These are phyloP conservation scores for Brassica juncea DNA, from an alignment of 345 rosid species.

Conservation along the genomic window DNA sequence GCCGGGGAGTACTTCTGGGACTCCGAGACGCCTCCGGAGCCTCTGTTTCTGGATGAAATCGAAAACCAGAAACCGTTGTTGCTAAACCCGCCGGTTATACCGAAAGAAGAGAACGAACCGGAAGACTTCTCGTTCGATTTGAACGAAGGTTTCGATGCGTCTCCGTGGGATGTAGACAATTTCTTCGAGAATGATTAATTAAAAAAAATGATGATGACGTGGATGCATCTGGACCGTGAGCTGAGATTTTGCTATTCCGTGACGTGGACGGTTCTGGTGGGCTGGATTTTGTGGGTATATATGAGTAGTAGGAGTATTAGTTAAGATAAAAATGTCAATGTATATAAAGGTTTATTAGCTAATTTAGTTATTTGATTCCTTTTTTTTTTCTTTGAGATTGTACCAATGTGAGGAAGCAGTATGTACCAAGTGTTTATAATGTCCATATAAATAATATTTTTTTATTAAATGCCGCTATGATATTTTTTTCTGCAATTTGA, in stretches of 20 bases:
- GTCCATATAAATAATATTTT: background rate
- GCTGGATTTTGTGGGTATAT: conserved; percentile 27
- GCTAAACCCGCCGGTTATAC: background rate
- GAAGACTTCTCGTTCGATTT: conserved; percentile 41
- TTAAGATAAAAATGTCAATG: conserved; percentile 8
- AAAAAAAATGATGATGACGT: conserved; percentile 6
- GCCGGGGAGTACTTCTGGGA: conserved; percentile 43
- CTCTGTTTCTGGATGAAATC: conserved; percentile 54
- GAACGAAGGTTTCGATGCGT: conserved; percentile 56
- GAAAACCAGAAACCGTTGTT: background rate
- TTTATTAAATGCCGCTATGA: background rate
- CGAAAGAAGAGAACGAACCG: conserved; percentile 1
- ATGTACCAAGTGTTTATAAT: background rate
- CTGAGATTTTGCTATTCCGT: background rate
- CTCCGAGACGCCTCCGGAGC: conserved; percentile 46
- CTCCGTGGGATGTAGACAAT: conserved; percentile 65
- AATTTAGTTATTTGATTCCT: conserved; percentile 17
- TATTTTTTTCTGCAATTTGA: background rate
- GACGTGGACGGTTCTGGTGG: conserved; percentile 25
- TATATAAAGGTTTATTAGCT: conserved; percentile 21
- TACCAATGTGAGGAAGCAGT: conserved; percentile 18
- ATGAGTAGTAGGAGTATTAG: background rate
- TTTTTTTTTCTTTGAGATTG: background rate
- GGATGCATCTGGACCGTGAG: conserved; percentile 17
- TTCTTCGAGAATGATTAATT: conserved; percentile 39